A percentile compares a stretch with the other conserved stretches of the same genome.
Conservation (phyloP, 176 grass and related monocot species). For the Oryza coarctata region DNA sequence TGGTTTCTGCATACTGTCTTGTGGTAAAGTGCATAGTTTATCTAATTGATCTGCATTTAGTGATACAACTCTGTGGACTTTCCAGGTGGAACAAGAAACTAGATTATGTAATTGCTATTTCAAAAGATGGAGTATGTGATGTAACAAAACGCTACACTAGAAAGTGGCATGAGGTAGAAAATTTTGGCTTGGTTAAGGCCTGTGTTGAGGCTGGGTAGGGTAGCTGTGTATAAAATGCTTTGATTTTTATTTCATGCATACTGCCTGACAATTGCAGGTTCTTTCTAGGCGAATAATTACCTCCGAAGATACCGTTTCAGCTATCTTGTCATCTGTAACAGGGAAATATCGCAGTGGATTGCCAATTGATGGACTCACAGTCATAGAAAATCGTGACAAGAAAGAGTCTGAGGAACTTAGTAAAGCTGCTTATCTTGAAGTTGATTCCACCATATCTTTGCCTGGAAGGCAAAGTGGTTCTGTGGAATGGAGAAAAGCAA, state of each 20-base stretch:
- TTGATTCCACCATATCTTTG: constrained; percentile 55
- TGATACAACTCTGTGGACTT: constrained; percentile 40
- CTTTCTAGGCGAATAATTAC: constrained; percentile 74
- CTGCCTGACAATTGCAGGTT: constrained; percentile 56
- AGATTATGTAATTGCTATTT: constrained; percentile 83
- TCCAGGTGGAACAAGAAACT: constrained; percentile 94
- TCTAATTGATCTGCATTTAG: constrained; percentile 27
- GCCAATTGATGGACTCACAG: constrained; percentile 50
- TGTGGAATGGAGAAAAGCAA: constrained; percentile 80
- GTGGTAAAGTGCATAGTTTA: constrained; percentile 20
- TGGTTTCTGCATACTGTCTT: constrained; percentile 40
- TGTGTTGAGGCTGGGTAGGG: background rate
- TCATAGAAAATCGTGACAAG: constrained; percentile 56
- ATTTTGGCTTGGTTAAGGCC: constrained; percentile 7
- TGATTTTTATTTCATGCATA: constrained; percentile 9
- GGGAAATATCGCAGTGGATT: constrained; percentile 55
- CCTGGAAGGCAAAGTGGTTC: constrained; percentile 98
- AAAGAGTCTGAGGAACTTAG: constrained; percentile 87
- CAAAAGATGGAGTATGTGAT: constrained; percentile 76
- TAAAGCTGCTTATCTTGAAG: constrained; percentile 57
- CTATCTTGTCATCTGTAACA: constrained; percentile 73
- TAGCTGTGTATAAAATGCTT: constrained; percentile 1
- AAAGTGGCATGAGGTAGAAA: constrained; percentile 86
- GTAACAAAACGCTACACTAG: constrained; percentile 94
- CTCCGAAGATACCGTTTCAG: constrained; percentile 56